Base-by-base conservation (phyloP, 140 eudicot species). In the Senecio squalidus region DNA sequence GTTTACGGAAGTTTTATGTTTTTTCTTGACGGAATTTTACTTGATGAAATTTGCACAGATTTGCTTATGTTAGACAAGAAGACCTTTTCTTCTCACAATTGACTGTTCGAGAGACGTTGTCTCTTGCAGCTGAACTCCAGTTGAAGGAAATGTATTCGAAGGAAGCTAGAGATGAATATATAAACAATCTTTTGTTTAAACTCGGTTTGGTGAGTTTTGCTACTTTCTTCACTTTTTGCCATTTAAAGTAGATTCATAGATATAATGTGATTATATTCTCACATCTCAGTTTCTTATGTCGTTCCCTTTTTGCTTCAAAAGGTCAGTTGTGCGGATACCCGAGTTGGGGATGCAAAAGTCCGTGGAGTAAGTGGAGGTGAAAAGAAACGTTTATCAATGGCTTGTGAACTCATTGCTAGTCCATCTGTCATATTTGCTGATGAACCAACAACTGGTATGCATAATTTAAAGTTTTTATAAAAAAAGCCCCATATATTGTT, bases 291-390 rank as follows among this genome's bases (percentile, higher is more conserved):
- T n/a, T 54, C 58, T 30, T 34, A 52, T 64, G 58, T 0, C 47
- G 34, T 55, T 51, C 36, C 22, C 6, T 15, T 24, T 57, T 26
- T 63, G 36, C 62, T 73, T 40, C 48, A 58, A 74, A 80, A 92
- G 98, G 98, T 86, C 76, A 83, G 84, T 55, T 93, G 96, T 78
- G 96, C 99, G 31, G 95, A 93, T 82, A 84, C 95, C 13, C 79
- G 92, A 41, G 95, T 93, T 51, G 99, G 99, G 49, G 96, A 93
- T 80, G 96, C 99, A 51, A 93, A 93, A 80, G 95, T 93, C 30
- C 99, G 99, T 18, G 96, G 99, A 47, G 88, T 93, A 38, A 93
- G 99, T 80, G 99, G 99, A 11, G 99, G 99, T 30, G 99, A 93
- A 75, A 88, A 82, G 82, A 93, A 93, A 55, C 80, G 99, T 23